Evolutionary conservation across 2,329 filamentous ascomycete genomes (phyloP).

Genomic region (Ilyonectria robusta): DNA sequence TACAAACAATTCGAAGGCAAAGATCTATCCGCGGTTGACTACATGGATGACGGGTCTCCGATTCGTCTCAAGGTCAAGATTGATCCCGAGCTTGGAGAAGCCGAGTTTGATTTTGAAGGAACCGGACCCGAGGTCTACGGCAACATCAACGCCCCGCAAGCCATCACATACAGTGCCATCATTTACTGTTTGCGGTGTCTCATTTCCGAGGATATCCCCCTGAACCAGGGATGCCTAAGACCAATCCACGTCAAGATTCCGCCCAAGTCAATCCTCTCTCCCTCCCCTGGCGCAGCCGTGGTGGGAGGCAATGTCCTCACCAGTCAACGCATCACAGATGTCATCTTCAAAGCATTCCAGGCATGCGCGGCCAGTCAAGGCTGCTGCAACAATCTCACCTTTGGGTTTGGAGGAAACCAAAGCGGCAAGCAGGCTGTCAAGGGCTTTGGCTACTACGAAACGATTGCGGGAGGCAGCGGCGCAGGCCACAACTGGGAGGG

Average conservation of each 20-base stretch:
- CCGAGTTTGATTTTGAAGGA: constrained; percentile 84
- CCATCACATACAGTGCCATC: constrained; percentile 88
- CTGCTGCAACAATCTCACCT: constrained; percentile 87
- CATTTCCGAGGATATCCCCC: constrained; percentile 84
- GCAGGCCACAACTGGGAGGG: constrained; percentile 71
- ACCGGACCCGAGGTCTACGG: constrained; percentile 86
- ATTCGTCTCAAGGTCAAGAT: constrained; percentile 83
- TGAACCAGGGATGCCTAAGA: constrained; percentile 86
- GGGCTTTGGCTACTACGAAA: constrained; percentile 72
- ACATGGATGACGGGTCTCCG: constrained; percentile 88
- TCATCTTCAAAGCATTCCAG: constrained; percentile 77
- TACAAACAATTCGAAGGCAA: constrained; percentile 78
- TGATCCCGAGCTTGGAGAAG: constrained; percentile 80
- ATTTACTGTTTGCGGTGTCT: constrained; percentile 88
- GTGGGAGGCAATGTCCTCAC: constrained; percentile 83
- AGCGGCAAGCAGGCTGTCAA: constrained; percentile 54
- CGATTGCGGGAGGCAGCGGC: constrained; percentile 74
- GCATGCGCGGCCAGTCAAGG: constrained; percentile 86
- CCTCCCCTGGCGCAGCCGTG: constrained; percentile 82
- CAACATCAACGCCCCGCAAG: constrained; percentile 86
- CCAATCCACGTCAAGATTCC: constrained; percentile 84
- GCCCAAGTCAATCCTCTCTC: constrained; percentile 79
- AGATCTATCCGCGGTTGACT: constrained; percentile 79
- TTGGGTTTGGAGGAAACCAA: constrained; percentile 75
- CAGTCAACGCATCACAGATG: constrained; percentile 61